Conservation (phyloP, 1,284 basidiomycete species). For the Microbotryum saponariae region DNA sequence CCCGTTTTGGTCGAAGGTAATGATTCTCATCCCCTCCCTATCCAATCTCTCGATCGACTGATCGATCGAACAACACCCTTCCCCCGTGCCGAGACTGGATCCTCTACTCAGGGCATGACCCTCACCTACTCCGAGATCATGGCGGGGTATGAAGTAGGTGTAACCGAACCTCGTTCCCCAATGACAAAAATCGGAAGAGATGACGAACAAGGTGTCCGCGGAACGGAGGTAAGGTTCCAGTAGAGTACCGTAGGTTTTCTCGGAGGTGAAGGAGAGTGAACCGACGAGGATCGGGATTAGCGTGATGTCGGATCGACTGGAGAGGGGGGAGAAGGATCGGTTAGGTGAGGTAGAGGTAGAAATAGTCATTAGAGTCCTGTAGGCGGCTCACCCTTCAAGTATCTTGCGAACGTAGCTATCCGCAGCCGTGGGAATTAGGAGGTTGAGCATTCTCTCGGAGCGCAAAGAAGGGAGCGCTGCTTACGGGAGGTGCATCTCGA, state of each 20-base stretch:
- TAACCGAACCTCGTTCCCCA: slow-evolving; percentile 54
- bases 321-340: neutral
- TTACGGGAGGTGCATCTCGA: slow-evolving; percentile 63
- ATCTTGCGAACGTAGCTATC: slow-evolving; percentile 67
- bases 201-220: slow-evolving; percentile 74
- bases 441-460: no score
- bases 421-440: no score
- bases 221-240: slow-evolving; percentile 71
- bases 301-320: slow-evolving; percentile 57
- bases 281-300: slow-evolving; percentile 92
- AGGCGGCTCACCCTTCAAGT: slow-evolving; percentile 59
- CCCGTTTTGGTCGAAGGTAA: slow-evolving; percentile 47
- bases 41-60: slow-evolving; percentile 67
- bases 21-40: slow-evolving; percentile 65
- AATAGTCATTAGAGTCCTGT: neutral
- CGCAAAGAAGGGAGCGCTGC: neutral
- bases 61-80: slow-evolving; percentile 34
- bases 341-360: no score
- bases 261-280: slow-evolving; percentile 56
- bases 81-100: slow-evolving; percentile 1
- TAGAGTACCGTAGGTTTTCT: slow-evolving; percentile 57
- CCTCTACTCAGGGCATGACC: neutral
- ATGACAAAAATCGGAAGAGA: slow-evolving; percentile 97
- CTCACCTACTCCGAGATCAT: neutral
- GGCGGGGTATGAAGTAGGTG: slow-evolving; percentile 13